Base-by-base conservation (phyloP, 1,284 basidiomycete genomes). In the Ceratobasidium theobromae region DNA sequence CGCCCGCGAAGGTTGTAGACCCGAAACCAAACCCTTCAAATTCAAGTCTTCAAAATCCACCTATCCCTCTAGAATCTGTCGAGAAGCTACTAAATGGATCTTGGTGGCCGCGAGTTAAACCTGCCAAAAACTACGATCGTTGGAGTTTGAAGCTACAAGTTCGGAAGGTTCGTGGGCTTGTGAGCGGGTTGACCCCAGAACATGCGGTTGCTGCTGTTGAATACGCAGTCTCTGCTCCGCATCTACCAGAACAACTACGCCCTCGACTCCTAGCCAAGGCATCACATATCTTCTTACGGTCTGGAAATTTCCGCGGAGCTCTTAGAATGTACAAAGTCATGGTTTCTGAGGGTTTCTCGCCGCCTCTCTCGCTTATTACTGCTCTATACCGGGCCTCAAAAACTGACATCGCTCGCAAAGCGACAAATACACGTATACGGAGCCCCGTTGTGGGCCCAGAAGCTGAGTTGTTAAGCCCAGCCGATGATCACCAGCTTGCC, bases 321-420 rank as follows among this genome's bases (percentile, higher is more conserved):
- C 21, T 65, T 11, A 40, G 38, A 12, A 33, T 45, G 49, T 65
- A 65, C 30, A 65, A 40, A 30, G 12, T 32, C 2, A 40, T 65
- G 28, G 4, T 41, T 38, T 52, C 60, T n/a, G 23, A 45, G 9
- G 48, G 49, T 5, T 65, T 53, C 21, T 49, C 60, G 5, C 60
- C 60, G 1, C 60, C 60, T 18, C n/a, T 45, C 1, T 27, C 49
- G 5, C 60, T 65, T 53, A 40, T 46, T 18, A 51, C 60, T 18
- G 49, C 60, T 6, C 28, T 65, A 1, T 35, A 65, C 28, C 60
- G 60, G 21, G 49, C 38, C 11, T 25, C 41, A 41, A 65, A 23
- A 3, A 16, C 14, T 2, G 25, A 33, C 25, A 27, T 6, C 27
- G 38, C 32, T n/a, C 23, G 27, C 38, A 52, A 52, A 33, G n/a